phyloP scores from a whole-genome alignment of 169 alveolate species.

The Eimeria acervulina region DNA sequence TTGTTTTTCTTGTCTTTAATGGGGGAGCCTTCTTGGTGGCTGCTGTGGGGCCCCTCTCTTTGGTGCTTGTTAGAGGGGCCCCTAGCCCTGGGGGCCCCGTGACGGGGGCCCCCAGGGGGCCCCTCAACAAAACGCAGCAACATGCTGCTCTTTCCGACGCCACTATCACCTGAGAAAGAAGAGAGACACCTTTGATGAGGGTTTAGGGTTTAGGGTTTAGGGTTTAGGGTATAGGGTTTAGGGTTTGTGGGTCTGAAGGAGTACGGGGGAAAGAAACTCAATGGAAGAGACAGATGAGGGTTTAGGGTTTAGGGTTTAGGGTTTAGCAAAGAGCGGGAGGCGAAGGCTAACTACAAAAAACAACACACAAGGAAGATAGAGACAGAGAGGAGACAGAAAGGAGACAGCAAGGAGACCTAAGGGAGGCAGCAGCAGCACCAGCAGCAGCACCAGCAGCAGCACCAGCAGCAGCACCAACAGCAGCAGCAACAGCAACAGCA shows the following conservation, averaged over 20 bases:
- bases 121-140: conserved; percentile 60
- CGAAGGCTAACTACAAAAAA: background rate
- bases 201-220: no score
- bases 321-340: no score
- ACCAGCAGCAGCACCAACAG: background rate
- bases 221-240: no score
- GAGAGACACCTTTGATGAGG: background rate
- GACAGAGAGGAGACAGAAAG: background rate
- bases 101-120: no score
- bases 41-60: background rate
- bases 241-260: no score
- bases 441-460: background rate
- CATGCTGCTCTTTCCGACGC: conserved; percentile 69
- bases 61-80: background rate
- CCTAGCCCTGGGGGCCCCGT: background rate
- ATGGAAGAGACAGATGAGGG: background rate
- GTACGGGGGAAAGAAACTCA: background rate
- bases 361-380: background rate
- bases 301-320: no score
- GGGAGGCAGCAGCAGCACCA: background rate
- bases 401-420: background rate
- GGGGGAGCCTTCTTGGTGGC: background rate
- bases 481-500: background rate
- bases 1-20: background rate
- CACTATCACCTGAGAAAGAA: conserved; percentile 22